These are phyloP conservation scores for Arctium lappa DNA, from an alignment of 129 eudicot species.

Conservation along the genomic window DNA sequence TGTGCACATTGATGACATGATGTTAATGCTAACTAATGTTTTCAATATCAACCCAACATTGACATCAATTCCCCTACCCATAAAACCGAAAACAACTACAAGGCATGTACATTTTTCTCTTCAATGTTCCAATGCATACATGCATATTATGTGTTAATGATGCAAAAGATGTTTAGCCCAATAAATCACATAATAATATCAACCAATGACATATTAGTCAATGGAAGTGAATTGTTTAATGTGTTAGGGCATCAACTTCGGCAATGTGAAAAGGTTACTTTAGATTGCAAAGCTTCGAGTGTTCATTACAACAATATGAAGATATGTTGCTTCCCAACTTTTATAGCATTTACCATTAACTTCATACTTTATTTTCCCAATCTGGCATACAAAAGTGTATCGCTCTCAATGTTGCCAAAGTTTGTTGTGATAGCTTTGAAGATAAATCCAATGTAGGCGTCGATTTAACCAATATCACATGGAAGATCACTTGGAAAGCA, in stretches of 20 bases:
- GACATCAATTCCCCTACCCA: neutral
- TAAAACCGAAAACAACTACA: neutral
- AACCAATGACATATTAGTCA: neutral
- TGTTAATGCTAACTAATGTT: conserved; percentile 4
- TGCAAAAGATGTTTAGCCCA: neutral
- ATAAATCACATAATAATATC: neutral
- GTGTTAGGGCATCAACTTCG: neutral
- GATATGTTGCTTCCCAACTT: neutral
- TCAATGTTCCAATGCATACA: neutral
- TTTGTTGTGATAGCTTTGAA: neutral
- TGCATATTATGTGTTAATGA: neutral
- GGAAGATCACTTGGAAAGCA: conserved; percentile 4
- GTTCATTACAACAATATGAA: neutral
- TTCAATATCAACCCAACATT: neutral
- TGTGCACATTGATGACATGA: neutral
- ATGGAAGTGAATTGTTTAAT: neutral
- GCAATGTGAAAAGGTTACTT: neutral
- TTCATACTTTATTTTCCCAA: neutral
- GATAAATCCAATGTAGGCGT: neutral
- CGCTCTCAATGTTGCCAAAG: neutral
- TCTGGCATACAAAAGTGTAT: neutral
- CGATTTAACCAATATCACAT: conserved; percentile 11
- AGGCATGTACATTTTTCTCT: neutral
- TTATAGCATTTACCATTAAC: neutral
- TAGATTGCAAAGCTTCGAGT: neutral